Evolutionary conservation across 768 basidiomycete species (phyloP).

Genomic region (Boletus sp.): DNA sequence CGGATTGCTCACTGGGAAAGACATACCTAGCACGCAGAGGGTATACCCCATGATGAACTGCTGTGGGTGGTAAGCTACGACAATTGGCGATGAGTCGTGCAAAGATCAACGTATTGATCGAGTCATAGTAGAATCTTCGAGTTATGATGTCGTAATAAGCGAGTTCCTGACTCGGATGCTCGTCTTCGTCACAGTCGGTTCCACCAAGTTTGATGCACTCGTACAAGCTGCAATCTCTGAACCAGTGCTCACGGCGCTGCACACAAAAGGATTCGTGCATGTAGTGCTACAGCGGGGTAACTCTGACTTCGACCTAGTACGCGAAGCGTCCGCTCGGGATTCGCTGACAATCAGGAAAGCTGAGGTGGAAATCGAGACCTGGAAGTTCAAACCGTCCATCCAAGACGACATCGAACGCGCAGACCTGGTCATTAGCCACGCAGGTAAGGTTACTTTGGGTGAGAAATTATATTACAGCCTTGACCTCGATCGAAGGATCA

Average conservation of each 20-base stretch:
- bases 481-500: slow-evolving; percentile 62
- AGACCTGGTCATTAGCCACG: slow-evolving; percentile 89
- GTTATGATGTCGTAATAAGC: not conserved
- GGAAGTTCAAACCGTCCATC: slow-evolving; percentile 75
- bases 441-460: slow-evolving; percentile 53
- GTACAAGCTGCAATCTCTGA: slow-evolving; percentile 57
- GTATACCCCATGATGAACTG: slow-evolving; percentile 77
- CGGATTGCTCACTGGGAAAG: slow-evolving; percentile 5
- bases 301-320: slow-evolving; percentile 44
- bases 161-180: slow-evolving; percentile 12
- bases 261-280: slow-evolving; percentile 50
- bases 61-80: not conserved
- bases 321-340: slow-evolving; percentile 14
- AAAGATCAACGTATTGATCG: not conserved
- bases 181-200: slow-evolving; percentile 85
- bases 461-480: not conserved
- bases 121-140: slow-evolving; percentile 10
- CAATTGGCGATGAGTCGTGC: not conserved
- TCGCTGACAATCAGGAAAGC: slow-evolving; percentile 22
- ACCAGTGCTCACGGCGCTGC: slow-evolving; percentile 55
- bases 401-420: slow-evolving; percentile 60
- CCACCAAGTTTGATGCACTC: slow-evolving; percentile 81
- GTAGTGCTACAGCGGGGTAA: slow-evolving; percentile 81
- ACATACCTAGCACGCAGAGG: slow-evolving; percentile 76
- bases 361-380: slow-evolving; percentile 59